phyloP scores from a whole-genome alignment of 345 rosid genomes.

The Reutealis trisperma region DNA sequence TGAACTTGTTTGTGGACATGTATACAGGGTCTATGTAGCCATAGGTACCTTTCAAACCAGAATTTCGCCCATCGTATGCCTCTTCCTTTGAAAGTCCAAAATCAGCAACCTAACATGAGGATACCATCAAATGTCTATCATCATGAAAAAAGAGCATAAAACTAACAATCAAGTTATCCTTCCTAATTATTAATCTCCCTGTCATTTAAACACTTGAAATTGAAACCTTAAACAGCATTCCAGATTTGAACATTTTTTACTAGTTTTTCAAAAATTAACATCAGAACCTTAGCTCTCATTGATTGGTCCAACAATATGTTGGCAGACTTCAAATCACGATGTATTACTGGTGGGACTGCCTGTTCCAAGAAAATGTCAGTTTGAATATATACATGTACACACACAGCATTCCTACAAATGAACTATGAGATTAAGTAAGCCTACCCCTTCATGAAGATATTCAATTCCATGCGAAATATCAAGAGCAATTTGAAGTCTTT shows the following conservation, averaged over 20 bases:
- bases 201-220: not conserved
- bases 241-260: too few species aligned
- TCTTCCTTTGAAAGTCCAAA: conserved; percentile 94
- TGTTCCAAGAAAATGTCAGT: conserved; percentile 30
- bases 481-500: conserved; percentile 79
- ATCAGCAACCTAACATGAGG: conserved; percentile 73
- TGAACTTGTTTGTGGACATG: conserved; percentile 78
- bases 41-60: conserved; percentile 88
- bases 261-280: not conserved
- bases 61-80: conserved; percentile 65
- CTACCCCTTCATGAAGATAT: conserved; percentile 94
- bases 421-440: conserved; percentile 8
- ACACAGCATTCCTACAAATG: not conserved
- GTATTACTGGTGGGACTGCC: conserved; percentile 95
- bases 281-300: conserved; percentile 85
- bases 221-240: not conserved
- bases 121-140: conserved; percentile 7
- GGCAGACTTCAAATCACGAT: conserved; percentile 95
- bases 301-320: conserved; percentile 81
- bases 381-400: not conserved
- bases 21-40: conserved; percentile 91
- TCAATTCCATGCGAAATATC: conserved; percentile 93
- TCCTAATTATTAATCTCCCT: not conserved
- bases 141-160: not conserved
- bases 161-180: not conserved